These are phyloP conservation scores for Discostella pseudostelligera DNA, from an alignment of 108 stramenopile species.

Conservation along the genomic window DNA sequence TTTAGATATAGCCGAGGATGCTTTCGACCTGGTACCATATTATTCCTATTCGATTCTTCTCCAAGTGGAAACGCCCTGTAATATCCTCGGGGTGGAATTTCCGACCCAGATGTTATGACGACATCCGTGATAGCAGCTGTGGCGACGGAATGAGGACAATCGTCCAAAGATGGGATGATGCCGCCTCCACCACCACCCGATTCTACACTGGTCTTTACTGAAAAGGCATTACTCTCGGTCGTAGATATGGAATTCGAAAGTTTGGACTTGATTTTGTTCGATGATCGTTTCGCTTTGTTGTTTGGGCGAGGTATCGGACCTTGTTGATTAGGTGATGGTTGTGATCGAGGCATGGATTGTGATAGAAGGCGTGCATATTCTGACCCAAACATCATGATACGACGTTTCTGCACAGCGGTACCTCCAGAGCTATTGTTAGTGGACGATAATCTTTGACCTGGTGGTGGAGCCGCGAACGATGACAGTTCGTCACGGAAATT, in stretches of 20 bases:
- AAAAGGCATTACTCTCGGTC: slow-evolving; percentile 5
- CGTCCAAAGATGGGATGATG: slow-evolving; percentile 56
- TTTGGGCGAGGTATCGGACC: neutral
- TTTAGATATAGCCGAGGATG: slow-evolving; percentile 51
- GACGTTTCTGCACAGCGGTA: slow-evolving; percentile 17
- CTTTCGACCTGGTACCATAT: slow-evolving; percentile 24
- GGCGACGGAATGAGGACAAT: slow-evolving; percentile 47
- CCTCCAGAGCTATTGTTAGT: slow-evolving; percentile 2
- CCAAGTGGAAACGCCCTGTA: slow-evolving; percentile 56
- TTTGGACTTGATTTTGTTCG: slow-evolving; percentile 32
- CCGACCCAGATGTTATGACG: slow-evolving; percentile 57
- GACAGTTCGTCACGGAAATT: neutral
- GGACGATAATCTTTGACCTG: slow-evolving; percentile 4
- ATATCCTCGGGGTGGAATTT: slow-evolving; percentile 72
- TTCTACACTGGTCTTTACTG: slow-evolving; percentile 22
- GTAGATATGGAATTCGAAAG: slow-evolving; percentile 20
- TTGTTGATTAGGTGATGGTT: slow-evolving; percentile 2
- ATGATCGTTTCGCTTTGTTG: slow-evolving; percentile 13
- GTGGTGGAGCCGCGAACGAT: neutral
- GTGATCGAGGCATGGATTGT: slow-evolving; percentile 38
- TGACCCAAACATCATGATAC: slow-evolving; percentile 82
- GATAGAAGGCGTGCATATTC: slow-evolving; percentile 84
- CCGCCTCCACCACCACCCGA: slow-evolving; percentile 14
- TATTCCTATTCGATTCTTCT: slow-evolving; percentile 29
- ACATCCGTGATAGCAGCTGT: slow-evolving; percentile 83